These are phyloP conservation scores for Polyporus tsugae DNA, from an alignment of 1,284 basidiomycete genomes.

Conservation along the genomic window DNA sequence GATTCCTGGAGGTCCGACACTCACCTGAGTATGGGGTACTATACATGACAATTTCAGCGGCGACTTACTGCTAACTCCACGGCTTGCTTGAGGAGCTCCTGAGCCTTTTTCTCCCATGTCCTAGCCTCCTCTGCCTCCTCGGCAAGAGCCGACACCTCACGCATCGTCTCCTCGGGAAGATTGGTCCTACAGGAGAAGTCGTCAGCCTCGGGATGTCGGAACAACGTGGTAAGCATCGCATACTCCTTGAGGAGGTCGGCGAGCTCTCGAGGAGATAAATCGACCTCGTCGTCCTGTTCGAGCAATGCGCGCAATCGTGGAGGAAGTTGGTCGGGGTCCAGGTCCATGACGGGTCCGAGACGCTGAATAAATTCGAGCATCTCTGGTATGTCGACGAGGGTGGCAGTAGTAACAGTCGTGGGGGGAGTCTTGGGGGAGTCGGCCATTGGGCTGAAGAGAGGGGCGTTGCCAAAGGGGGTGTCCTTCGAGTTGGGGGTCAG, in stretches of 20 bases:
- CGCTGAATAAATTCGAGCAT: background rate
- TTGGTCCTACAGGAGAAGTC: background rate
- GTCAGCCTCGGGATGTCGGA: background rate
- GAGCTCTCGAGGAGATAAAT: background rate
- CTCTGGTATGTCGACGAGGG: background rate
- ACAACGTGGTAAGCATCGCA: background rate
- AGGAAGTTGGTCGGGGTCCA: background rate
- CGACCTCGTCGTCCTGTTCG: background rate
- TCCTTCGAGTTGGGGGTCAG: background rate
- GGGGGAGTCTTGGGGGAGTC: background rate
- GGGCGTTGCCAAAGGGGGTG: background rate
- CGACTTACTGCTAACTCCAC: background rate
- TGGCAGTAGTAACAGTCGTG: background rate
- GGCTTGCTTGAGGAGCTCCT: background rate
- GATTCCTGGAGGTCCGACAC: background rate
- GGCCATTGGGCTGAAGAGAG: background rate
- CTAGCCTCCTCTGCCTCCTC: constrained; percentile 1
- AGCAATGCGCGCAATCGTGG: background rate
- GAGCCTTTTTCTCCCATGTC: background rate
- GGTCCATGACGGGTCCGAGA: background rate
- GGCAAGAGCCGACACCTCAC: background rate
- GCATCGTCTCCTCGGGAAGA: constrained; percentile 1
- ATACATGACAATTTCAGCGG: background rate
- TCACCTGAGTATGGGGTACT: background rate
- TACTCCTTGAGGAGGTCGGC: background rate